These are phyloP conservation scores for Rhynchosporium graminicola DNA, from an alignment of 2,329 filamentous ascomycete genomes.

Conservation along the genomic window DNA sequence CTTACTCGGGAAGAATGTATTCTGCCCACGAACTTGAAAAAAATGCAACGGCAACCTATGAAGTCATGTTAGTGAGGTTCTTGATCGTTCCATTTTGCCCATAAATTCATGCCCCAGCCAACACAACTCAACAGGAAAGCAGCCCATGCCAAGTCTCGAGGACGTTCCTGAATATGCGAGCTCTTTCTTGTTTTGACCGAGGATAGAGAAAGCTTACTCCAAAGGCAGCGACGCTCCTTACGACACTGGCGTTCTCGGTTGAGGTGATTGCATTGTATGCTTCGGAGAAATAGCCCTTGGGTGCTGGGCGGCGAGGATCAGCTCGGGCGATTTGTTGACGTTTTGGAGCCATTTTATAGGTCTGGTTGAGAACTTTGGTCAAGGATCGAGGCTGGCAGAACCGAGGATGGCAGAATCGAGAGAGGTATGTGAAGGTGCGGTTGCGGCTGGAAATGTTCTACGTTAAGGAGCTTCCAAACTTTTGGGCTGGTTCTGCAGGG, in stretches of 20 bases:
- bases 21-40: slow-evolving; percentile 69
- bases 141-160: background rate
- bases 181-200: background rate
- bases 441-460: background rate
- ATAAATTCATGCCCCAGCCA: background rate
- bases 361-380: background rate
- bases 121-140: background rate
- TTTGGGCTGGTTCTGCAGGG: background rate
- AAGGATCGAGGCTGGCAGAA: background rate
- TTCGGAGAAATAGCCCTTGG: slow-evolving; percentile 56
- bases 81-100: background rate
- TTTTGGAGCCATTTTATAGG: slow-evolving; percentile 61
- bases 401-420: background rate
- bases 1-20: slow-evolving; percentile 65
- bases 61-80: slow-evolving; percentile 24
- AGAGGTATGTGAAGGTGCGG: background rate
- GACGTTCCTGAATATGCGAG: background rate
- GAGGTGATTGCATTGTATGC: slow-evolving; percentile 65
- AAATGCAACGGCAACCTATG: slow-evolving; percentile 64
- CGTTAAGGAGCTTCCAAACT: slow-evolving; percentile 1
- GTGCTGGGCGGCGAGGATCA: slow-evolving; percentile 43
- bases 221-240: slow-evolving; percentile 67
- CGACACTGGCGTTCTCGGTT: slow-evolving; percentile 68
- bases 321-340: slow-evolving; percentile 53
- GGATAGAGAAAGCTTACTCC: slow-evolving; percentile 54